Conservation (phyloP, 2,329 filamentous ascomycete species). For the Trichoderma sp. region DNA sequence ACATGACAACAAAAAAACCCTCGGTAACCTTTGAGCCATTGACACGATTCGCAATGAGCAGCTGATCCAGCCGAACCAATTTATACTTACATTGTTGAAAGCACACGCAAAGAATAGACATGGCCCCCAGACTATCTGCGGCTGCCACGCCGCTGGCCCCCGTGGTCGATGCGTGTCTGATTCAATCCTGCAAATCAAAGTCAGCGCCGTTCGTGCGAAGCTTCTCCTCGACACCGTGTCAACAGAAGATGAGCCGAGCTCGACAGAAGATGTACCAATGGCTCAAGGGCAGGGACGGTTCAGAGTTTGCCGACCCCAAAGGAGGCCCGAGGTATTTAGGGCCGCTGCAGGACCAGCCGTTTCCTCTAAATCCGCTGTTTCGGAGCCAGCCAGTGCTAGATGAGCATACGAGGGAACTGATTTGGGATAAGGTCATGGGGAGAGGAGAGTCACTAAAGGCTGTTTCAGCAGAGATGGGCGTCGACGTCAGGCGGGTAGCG, state of each 20-base stretch:
- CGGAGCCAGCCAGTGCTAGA: conserved; percentile 71
- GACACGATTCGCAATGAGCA: not conserved
- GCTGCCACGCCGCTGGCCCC: conserved; percentile 35
- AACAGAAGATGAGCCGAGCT: conserved; percentile 39
- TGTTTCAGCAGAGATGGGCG: conserved; percentile 73
- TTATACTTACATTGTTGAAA: not conserved
- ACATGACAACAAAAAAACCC: not conserved
- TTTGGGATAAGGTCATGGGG: conserved; percentile 69
- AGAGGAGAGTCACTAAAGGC: conserved; percentile 69
- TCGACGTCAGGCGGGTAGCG: conserved; percentile 81
- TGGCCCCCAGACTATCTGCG: conserved; percentile 38
- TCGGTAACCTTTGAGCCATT: conserved; percentile 2
- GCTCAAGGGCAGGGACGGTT: conserved; percentile 35
- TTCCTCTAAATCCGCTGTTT: conserved; percentile 73
- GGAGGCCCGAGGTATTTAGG: conserved; percentile 42
- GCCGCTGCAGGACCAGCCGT: conserved; percentile 55
- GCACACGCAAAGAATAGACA: conserved; percentile 21
- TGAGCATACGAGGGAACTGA: conserved; percentile 69
- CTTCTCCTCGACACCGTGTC: conserved; percentile 45
- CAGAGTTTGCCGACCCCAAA: conserved; percentile 29
- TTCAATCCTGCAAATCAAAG: conserved; percentile 16
- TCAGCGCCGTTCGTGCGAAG: conserved; percentile 31
- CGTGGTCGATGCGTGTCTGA: conserved; percentile 32
- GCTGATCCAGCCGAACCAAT: not conserved
- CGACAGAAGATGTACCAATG: conserved; percentile 44